Evolutionary conservation across 2,329 filamentous ascomycete genomes (phyloP), one percentile per base, ranked within the genome.

Genomic region (Claviceps arundinis): DNA sequence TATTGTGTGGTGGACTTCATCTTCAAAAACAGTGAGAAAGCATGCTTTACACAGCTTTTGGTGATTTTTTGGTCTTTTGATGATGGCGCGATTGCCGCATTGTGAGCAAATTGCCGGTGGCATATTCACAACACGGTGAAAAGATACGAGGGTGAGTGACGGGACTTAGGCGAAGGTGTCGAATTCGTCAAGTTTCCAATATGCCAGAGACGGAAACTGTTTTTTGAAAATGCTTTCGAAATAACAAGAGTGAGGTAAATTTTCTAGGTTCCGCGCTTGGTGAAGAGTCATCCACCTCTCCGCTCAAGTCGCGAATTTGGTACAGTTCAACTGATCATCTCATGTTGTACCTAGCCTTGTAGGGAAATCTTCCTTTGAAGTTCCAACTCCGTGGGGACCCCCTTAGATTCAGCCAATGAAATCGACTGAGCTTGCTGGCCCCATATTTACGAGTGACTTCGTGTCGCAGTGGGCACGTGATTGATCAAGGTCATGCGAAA

Each of bases 1-100:
- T 61, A 98, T 95, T 4, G 93, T 97, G 63, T 95, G 85, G 65
- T 97, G 90, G 47, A 95, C 82, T 72, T 98, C 93, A 56, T 86
- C 81, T 68, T 98, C 93, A 64, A 98, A 98, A 46, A 93, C 77
- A 11, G 72, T 62, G 51, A 95, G 80, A 68, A 98, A 98, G 69
- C 93, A 98, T 4, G 75, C 69, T 61, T 87, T 89, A 77, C 93
- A 98, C 47, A 98, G 78, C 62, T 95, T 95, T 60, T 94, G 83
- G 61, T 94, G 82, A 63, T 97, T 95, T 68, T 97, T 97, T 1
- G 93, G 91, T 30, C 93, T 81, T 56, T 96, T 88, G 53, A 98
- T 93, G 19, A 95, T 78, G 5, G 93, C 91, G 54, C 90, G 81
- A 56, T 85, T 77, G 22, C 75, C 77, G 71, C 93, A 98, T 57